Conservation (phyloP, 108 stramenopile genomes). For the Skeletonema costatum region DNA sequence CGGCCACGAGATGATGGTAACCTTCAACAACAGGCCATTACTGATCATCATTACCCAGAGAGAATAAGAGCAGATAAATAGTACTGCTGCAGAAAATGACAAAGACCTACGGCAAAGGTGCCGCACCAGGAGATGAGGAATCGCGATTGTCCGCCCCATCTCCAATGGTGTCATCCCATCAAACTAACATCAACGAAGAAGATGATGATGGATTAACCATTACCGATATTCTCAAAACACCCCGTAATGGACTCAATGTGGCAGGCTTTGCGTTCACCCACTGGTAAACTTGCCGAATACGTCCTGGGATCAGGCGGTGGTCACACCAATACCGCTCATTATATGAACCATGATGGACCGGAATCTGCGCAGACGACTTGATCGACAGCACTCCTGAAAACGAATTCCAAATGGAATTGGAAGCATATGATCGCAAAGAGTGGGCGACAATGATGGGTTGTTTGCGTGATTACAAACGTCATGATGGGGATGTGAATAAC, state of each 20-base stretch:
- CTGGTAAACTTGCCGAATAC: conserved; percentile 1
- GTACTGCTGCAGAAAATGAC: too few species aligned
- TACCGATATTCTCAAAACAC: neutral
- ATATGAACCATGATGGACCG: neutral
- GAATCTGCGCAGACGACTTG: neutral
- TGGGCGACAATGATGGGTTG: neutral
- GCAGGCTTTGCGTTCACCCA: neutral
- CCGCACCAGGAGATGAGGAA: too few species aligned
- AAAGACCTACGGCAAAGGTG: too few species aligned
- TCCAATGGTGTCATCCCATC: too few species aligned
- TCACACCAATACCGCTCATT: neutral
- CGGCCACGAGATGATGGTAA: too few species aligned
- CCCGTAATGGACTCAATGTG: neutral
- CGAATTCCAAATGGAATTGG: neutral
- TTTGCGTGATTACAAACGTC: neutral
- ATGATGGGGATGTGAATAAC: neutral
- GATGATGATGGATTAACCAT: neutral
- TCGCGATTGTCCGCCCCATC: neutral
- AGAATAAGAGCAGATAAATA: too few species aligned
- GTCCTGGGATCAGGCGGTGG: neutral
- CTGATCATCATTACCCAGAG: too few species aligned
- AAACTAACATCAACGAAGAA: neutral
- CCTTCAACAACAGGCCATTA: too few species aligned
- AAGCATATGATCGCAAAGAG: neutral
- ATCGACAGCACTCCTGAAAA: neutral